Conservation (phyloP, 2,329 filamentous ascomycete genomes). For the Aureobasidium sp. region DNA sequence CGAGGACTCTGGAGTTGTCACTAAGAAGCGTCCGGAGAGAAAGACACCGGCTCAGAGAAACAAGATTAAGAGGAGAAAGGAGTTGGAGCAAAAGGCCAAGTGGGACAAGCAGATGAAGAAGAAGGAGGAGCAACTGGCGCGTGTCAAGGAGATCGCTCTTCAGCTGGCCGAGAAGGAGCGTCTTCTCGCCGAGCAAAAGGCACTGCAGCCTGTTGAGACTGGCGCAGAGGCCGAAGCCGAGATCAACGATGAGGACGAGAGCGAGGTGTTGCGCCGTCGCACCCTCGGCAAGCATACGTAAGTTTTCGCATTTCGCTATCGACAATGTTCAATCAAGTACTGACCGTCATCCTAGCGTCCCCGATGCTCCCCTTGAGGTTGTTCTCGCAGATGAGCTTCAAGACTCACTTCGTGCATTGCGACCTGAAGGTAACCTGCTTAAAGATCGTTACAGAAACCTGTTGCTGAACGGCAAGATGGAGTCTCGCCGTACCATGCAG, state of each 20-base stretch:
- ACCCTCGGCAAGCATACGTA: slow-evolving; percentile 60
- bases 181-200: slow-evolving; percentile 23
- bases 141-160: slow-evolving; percentile 63
- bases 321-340: not conserved
- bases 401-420: slow-evolving; percentile 48
- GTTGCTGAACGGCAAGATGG: slow-evolving; percentile 81
- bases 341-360: slow-evolving; percentile 45
- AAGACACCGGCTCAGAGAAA: slow-evolving; percentile 86
- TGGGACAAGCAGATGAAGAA: slow-evolving; percentile 70
- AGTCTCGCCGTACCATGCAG: slow-evolving; percentile 73
- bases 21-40: slow-evolving; percentile 69
- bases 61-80: slow-evolving; percentile 80
- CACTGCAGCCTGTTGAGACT: slow-evolving; percentile 19
- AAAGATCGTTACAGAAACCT: slow-evolving; percentile 87
- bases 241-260: slow-evolving; percentile 22
- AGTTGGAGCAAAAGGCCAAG: slow-evolving; percentile 68
- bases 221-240: slow-evolving; percentile 27
- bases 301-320: slow-evolving; percentile 20
- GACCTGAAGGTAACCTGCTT: slow-evolving; percentile 91
- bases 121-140: slow-evolving; percentile 63
- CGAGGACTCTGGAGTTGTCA: slow-evolving; percentile 51
- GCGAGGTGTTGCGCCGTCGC: slow-evolving; percentile 54
- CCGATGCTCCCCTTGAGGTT: slow-evolving; percentile 54
- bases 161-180: slow-evolving; percentile 52
- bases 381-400: slow-evolving; percentile 45